Conservation (phyloP, 2,329 filamentous ascomycete species). For the Xylaria sp. region DNA sequence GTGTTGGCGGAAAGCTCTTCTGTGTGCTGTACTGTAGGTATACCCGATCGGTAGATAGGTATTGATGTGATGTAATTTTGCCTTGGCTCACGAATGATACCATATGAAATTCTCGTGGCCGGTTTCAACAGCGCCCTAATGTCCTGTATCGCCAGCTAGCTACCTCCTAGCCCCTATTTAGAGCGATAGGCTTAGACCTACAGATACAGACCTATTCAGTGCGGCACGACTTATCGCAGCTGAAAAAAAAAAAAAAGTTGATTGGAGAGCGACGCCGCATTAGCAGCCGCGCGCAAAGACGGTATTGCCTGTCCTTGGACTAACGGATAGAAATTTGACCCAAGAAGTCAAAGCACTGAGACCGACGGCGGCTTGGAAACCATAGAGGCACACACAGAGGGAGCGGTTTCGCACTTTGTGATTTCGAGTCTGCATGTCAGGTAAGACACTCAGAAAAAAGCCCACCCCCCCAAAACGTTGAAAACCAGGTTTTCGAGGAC, state of each 20-base stretch:
- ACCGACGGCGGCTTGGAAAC: too few relatives aligned
- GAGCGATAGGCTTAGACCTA: not conserved
- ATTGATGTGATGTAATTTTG: not conserved
- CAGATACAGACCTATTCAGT: too few relatives aligned
- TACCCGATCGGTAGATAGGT: constrained; percentile 1
- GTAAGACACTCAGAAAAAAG: not conserved
- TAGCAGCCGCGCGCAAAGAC: constrained; percentile 21
- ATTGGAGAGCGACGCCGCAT: constrained; percentile 8
- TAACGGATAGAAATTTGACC: too few relatives aligned
- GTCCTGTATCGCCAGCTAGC: not conserved
- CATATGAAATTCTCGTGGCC: too few relatives aligned
- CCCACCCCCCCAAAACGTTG: not conserved
- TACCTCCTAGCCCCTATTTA: not conserved
- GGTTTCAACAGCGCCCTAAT: not conserved
- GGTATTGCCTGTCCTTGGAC: too few relatives aligned
- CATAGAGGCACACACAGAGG: too few relatives aligned
- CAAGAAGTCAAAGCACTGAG: too few relatives aligned
- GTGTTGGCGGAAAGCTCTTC: not conserved
- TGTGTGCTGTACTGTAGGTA: not conserved
- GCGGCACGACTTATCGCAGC: constrained; percentile 10
- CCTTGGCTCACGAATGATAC: not conserved
- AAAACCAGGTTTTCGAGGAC: not conserved
- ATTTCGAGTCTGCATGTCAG: not conserved
- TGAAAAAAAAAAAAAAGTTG: constrained; percentile 24
- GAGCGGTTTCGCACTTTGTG: not conserved